A percentile compares a stretch with the other conserved stretches of the same genome.
These are phyloP conservation scores for Hondaea fermentalgiana DNA, from an alignment of 108 stramenopile species.

Conservation along the genomic window DNA sequence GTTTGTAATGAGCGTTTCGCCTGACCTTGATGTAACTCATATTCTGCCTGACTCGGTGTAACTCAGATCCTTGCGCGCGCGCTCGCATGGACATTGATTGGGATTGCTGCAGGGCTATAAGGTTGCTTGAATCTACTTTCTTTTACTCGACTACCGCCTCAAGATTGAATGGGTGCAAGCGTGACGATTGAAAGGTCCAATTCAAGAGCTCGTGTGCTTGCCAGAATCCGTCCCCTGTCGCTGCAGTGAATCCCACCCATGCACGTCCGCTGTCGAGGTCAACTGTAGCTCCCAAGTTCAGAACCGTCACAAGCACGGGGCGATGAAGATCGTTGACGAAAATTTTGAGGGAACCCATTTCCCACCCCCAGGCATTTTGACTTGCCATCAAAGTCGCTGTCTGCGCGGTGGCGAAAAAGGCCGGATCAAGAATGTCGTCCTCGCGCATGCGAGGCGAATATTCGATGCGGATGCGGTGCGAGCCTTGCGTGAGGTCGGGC, in stretches of 20 bases:
- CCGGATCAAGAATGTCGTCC: conserved; percentile 24
- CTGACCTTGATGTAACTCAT: too few species aligned
- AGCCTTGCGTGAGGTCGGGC: conserved; percentile 45
- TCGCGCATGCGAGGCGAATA: conserved; percentile 41
- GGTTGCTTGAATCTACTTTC: neutral
- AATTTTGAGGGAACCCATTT: conserved; percentile 46
- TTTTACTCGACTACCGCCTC: neutral
- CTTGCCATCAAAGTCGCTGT: neutral
- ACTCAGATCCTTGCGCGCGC: too few species aligned
- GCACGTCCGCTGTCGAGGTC: conserved; percentile 47
- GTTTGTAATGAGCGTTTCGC: too few species aligned
- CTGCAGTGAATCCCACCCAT: conserved; percentile 57
- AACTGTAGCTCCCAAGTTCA: conserved; percentile 45
- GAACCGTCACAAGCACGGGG: conserved; percentile 45
- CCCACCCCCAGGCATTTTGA: conserved; percentile 37
- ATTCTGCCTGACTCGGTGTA: too few species aligned
- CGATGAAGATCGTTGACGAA: conserved; percentile 41
- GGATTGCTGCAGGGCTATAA: neutral
- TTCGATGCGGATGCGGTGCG: conserved; percentile 25
- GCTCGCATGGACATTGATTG: too few species aligned
- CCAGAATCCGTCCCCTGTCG: conserved; percentile 49
- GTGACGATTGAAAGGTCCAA: conserved; percentile 30
- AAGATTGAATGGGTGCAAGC: neutral
- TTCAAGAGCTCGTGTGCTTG: conserved; percentile 53
- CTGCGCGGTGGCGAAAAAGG: conserved; percentile 22